Evolutionary conservation across 2,329 filamentous ascomycete genomes (phyloP).

Genomic region (Daldinia sp.): DNA sequence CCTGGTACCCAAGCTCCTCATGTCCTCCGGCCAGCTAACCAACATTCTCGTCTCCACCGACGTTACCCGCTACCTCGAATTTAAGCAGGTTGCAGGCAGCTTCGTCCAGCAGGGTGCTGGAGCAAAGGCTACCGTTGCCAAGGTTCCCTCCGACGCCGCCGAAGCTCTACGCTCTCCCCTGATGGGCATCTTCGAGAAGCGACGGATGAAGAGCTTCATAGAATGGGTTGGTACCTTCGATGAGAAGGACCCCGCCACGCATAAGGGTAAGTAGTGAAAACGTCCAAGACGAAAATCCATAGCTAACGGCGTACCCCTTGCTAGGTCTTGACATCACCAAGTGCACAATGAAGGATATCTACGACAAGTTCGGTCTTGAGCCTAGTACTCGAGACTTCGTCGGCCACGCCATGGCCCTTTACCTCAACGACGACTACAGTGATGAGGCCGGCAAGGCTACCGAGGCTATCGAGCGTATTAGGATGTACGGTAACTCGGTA

Average conservation of each 20-base stretch:
- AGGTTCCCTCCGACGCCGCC: conserved; percentile 91
- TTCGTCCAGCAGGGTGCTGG: conserved; percentile 90
- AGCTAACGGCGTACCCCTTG: conserved; percentile 10
- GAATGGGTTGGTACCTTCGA: conserved; percentile 94
- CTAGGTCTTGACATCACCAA: conserved; percentile 79
- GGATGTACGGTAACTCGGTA: conserved; percentile 97
- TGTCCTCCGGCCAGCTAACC: conserved; percentile 97
- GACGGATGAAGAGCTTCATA: conserved; percentile 93
- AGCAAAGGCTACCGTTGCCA: conserved; percentile 89
- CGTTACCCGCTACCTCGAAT: conserved; percentile 86
- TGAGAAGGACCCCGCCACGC: conserved; percentile 79
- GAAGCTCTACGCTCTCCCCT: conserved; percentile 92
- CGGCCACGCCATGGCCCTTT: conserved; percentile 97
- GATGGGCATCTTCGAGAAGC: conserved; percentile 98
- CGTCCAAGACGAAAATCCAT: not conserved
- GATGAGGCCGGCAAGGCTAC: conserved; percentile 74
- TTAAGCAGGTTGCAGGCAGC: conserved; percentile 94
- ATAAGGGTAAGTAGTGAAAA: conserved; percentile 74
- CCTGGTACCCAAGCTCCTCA: conserved; percentile 96
- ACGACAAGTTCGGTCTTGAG: conserved; percentile 97
- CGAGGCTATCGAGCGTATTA: conserved; percentile 90
- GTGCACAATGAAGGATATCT: conserved; percentile 97
- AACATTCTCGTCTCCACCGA: conserved; percentile 98
- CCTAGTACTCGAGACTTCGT: conserved; percentile 91
- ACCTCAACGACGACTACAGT: conserved; percentile 89